Base-by-base conservation (phyloP, 1,139 yeast species). In the Pichia sp. region DNA sequence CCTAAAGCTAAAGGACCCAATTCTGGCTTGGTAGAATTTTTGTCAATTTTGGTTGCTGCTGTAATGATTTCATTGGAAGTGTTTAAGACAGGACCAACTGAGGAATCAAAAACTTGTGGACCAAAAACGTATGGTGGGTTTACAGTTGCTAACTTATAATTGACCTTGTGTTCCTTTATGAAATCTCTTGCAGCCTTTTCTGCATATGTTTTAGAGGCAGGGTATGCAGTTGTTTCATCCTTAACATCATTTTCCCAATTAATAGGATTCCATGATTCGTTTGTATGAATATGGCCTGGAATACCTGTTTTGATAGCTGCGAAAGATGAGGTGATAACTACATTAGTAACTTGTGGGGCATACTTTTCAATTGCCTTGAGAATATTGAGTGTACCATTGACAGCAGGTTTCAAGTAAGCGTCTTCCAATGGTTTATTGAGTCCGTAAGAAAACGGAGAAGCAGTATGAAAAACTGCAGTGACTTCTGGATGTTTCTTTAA, bases 101-200 rank as follows among this genome's bases (percentile, higher is more conserved):
- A 61, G 4, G 44, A 50, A 9, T 61, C 61, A 47, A 66, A 69
- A 18, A 55, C 54, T 50, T 71, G 74, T 8, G 75, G 74, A n/a
- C 75, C 75, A 39, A 68, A 63, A 2, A 72, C 75, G 43, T 59
- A 71, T 21, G 67, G 67, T 14, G 80, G 80, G 45, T 66, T 67
- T 10, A 74, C 68, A 1, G 71, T 63, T 11, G 71, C 55, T 20
- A 76, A 50, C 4, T 58, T 58, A 50, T 74, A 75, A 26, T 57
- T 59, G 11, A 72, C 69, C 5, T 62, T 60, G 25, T 63, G 53
- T 11, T 50, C 48, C 38, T 62, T 50, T 24, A 68, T 58, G 47
- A 71, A 76, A 3, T 72, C 68, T 77, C 82, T 72, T 2, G 77
- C 79, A 3, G 74, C 71, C 44, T 56, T 56, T 54, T 74, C 81